Conservation (phyloP, 768 basidiomycete genomes). For the Baorangia bicolor region DNA sequence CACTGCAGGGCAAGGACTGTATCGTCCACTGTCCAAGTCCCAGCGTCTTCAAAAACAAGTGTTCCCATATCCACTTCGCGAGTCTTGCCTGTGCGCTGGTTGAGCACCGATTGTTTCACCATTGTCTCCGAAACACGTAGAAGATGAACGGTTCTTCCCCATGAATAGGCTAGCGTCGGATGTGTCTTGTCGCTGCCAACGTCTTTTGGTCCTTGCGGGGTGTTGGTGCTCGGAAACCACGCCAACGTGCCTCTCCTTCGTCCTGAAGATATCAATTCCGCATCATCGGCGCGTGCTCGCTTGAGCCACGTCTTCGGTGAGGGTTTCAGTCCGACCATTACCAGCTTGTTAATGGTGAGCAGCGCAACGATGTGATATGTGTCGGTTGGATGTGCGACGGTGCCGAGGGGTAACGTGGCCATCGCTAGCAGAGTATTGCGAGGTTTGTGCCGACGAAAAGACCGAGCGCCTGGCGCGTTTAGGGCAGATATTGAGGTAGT, state of each 20-base stretch:
- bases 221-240: conserved; percentile 73
- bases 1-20: conserved; percentile 78
- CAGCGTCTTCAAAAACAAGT: conserved; percentile 60
- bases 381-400: conserved; percentile 72
- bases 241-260: conserved; percentile 65
- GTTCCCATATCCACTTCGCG: conserved; percentile 61
- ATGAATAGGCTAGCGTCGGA: conserved; percentile 81
- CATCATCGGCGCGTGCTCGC: conserved; percentile 53
- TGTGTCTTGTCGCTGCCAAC: conserved; percentile 29
- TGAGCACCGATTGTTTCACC: conserved; percentile 47
- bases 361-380: conserved; percentile 77
- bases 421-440: conserved; percentile 76
- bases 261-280: conserved; percentile 40
- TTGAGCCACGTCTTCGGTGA: conserved; percentile 92
- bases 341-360: conserved; percentile 86
- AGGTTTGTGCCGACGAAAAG: conserved; percentile 45
- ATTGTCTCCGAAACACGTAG: conserved; percentile 64
- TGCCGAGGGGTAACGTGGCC: conserved; percentile 79
- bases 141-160: conserved; percentile 70
- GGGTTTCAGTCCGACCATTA: conserved; percentile 91
- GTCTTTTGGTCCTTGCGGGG: conserved; percentile 25
- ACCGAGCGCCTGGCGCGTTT: conserved; percentile 23
- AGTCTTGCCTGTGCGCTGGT: conserved; percentile 58
- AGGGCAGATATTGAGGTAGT: conserved; percentile 13
- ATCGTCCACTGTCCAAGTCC: conserved; percentile 58